phyloP scores from a whole-genome alignment of 371 early-diverging fungal genomes.

The Blyttiomyces sp. region DNA sequence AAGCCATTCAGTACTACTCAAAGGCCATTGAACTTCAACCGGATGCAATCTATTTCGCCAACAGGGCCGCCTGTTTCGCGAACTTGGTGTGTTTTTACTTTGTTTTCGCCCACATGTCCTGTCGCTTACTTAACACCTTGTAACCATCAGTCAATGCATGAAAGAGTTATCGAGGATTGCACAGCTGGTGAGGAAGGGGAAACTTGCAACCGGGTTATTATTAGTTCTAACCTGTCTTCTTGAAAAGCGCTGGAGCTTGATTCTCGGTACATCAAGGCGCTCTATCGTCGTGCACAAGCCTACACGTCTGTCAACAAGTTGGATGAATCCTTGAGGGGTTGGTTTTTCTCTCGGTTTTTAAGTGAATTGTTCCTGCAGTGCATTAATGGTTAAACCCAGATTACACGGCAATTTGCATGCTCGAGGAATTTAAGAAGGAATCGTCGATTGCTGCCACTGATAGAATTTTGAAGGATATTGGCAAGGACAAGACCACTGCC shows the following conservation, averaged over 20 bases:
- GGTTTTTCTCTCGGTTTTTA: neutral
- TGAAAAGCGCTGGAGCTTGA: constrained; percentile 38
- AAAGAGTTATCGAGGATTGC: constrained; percentile 59
- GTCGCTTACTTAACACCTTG: neutral
- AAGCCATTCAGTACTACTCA: constrained; percentile 83
- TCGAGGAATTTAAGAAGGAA: constrained; percentile 89
- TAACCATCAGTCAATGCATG: constrained; percentile 51
- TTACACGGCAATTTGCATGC: constrained; percentile 87
- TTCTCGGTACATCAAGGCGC: constrained; percentile 43
- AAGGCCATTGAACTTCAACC: constrained; percentile 74
- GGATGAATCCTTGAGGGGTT: constrained; percentile 76
- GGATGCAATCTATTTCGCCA: constrained; percentile 82
- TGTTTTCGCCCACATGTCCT: neutral
- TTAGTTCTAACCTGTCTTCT: neutral
- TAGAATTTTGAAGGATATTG: constrained; percentile 80
- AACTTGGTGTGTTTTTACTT: neutral
- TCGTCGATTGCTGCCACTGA: constrained; percentile 80
- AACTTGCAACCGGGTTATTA: too few relatives aligned
- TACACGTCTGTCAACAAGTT: constrained; percentile 55
- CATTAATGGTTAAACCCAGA: constrained; percentile 44
- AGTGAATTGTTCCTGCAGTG: neutral
- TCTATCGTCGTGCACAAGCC: constrained; percentile 46
- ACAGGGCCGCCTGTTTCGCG: constrained; percentile 73
- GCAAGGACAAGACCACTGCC: constrained; percentile 73
- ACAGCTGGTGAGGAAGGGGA: constrained; percentile 28